Base-by-base conservation (phyloP, 805 yeast species). In the Saccharomycopsis sp. region DNA sequence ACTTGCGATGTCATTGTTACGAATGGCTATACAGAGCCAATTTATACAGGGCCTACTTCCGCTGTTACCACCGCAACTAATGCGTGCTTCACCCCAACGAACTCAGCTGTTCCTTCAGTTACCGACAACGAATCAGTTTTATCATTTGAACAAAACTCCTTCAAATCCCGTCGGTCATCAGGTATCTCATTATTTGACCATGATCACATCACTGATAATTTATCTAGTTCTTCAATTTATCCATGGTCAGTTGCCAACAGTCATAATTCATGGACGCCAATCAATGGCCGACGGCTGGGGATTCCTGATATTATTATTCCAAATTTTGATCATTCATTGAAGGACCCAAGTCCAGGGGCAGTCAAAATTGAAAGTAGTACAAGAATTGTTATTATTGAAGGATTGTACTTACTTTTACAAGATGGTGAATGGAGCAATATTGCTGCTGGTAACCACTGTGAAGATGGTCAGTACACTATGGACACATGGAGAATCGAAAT, bases 261-360 rank as follows among this genome's bases (percentile, higher is more conserved):
- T 14, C 7, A 13, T 14, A 16, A 22, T 14, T 16, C 20, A 8
- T 41, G 31, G 40, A 14, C 34, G 3, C 13, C 22, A 2, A 5
- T 17, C 17, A 17, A 27, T 23, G 51, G 51, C n/a, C 24, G 38
- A 20, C 20, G 22, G 7, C 32, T 50, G n/a, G 40, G 37, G 24
- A 53, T 66, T 13, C 70, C 71, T 1, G 56, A 62, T 16, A 65
- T 79, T 4, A 49, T 51, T 19, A 67, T 76, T 6, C 95, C 96
- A 0, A 79, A 84, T 22, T 87, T 87, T 58, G 85, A 82, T 56
- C 96, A 87, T 59, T 67, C 73, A 24, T 50, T 74, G 53, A 78
- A 79, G 52, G 96, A 88, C 56, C 96, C 96, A 0, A 68, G 70
- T 2, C 75, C 68, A 11, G 66, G 69, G 46, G 81, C 72, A 16